These are phyloP conservation scores for Aspergillus fumigatiaffinis DNA, from an alignment of 2,329 filamentous ascomycete species.

Conservation along the genomic window DNA sequence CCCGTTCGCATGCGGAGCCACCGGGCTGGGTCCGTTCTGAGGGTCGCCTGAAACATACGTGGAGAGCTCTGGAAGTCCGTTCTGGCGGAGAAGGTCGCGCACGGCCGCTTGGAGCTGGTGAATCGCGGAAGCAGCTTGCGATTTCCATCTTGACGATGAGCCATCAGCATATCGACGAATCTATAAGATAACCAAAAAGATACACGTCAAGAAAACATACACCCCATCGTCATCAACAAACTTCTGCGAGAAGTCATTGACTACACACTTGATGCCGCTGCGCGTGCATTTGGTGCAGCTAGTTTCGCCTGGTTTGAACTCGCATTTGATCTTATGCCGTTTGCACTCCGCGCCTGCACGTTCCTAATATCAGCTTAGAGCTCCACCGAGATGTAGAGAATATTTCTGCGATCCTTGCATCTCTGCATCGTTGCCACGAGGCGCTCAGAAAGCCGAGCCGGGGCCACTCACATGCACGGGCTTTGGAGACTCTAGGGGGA, in stretches of 20 bases:
- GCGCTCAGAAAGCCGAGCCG: constrained; percentile 1
- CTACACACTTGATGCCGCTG: constrained; percentile 49
- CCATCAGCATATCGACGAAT: constrained; percentile 2
- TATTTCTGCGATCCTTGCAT: too few species aligned
- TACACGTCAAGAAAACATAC: constrained; percentile 31
- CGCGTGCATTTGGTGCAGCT: constrained; percentile 50
- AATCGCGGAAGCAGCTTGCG: constrained; percentile 39
- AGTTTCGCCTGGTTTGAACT: constrained; percentile 44
- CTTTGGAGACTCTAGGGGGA: constrained; percentile 38
- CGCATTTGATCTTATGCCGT: constrained; percentile 54
- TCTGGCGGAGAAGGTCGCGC: constrained; percentile 42
- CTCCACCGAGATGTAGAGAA: not conserved
- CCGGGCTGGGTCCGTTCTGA: constrained; percentile 24
- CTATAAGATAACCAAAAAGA: not conserved
- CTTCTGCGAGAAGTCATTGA: constrained; percentile 55
- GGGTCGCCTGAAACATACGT: constrained; percentile 31
- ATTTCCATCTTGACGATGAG: constrained; percentile 41
- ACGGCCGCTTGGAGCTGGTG: constrained; percentile 44
- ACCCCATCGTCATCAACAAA: constrained; percentile 52
- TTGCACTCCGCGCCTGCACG: constrained; percentile 48
- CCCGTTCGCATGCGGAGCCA: constrained; percentile 23
- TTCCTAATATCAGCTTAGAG: constrained; percentile 3
- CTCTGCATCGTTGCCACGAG: not conserved
- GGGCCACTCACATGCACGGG: constrained; percentile 36
- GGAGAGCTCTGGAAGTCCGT: constrained; percentile 41